Base-by-base conservation (phyloP, 2,329 filamentous ascomycete species). In the Periconia sp. region DNA sequence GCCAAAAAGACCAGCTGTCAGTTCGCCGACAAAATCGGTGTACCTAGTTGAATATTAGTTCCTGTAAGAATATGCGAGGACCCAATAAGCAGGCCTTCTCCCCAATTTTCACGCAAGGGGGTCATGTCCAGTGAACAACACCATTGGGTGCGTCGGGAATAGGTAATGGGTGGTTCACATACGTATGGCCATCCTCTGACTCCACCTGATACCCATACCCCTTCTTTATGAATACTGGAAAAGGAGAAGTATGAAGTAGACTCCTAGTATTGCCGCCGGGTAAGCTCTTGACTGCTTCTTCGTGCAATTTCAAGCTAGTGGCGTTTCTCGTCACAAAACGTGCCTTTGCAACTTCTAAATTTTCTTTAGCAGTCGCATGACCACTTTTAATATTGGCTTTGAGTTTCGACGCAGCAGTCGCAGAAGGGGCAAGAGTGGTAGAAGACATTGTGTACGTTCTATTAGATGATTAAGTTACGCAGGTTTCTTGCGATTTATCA, bases 261-360 rank as follows among this genome's bases (percentile, higher is more conserved):
- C 60, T 65, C 4, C 68, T 55, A 0, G 70, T 73, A 47, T 73
- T 73, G 19, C 68, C 69, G 17, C 71, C 68, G 1, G 70, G 70
- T 3, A 73, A 43, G 30, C 53, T 59, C 21, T 56, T 48, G 4
- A 44, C 52, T 1, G 70, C 63, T 32, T 58, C 47, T 18, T 65
- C 24, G 34, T 72, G 61, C 19, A 68, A 24, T n/a, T 39, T 40
- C 21, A 58, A 36, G 18, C 62, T 67, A 15, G 42, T 48, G 3
- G 35, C 18, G 38, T 66, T 63, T 18, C 49, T 41, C 19, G 47
- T 46, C n/a, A 39, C 36, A 26, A 57, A 52, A 43, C 48, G 36
- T 10, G 37, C 23, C 30, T 54, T 53, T 4, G 59, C 60, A 13
- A 50, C 56, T 15, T 56, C 28, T 8, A 65, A 42, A 12, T 51